Evolutionary conservation across 2,329 filamentous ascomycete species (phyloP), one percentile per base, ranked within the genome.

Genomic region (Aspergillus sp.): DNA sequence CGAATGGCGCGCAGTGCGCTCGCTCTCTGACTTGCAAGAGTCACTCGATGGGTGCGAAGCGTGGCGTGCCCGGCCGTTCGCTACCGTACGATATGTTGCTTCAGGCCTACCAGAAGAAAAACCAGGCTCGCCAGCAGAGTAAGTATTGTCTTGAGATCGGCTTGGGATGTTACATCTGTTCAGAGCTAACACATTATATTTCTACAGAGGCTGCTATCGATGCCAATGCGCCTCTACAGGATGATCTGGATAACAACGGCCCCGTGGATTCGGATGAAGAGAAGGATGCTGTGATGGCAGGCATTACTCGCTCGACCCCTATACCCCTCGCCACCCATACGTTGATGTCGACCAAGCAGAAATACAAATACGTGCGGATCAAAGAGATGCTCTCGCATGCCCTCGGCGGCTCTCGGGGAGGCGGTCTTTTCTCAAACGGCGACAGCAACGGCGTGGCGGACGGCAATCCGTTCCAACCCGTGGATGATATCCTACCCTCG

Each of bases 111-210:
- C 91, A 95, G 75, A 97, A 98, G 84, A 98, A 97, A 82, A 99
- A 99, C 70, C 95, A 98, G 76, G 95, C 95, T 22, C 96, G 96
- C 72, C 91, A 96, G 79, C 95, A 98, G 77, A 96, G 91, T 93
- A 82, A 78, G 89, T 84, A 49, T 50, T 42, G 36, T n/a, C 36
- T 31, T 20, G 49, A 16, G 2, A 49, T 32, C 46, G 16, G 6
- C 36, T 7, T 42, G 36, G 36, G 14, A 14, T 16, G 36, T 61
- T 61, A 18, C 9, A 54, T 12, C 11, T 47, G 22, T 12, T 24
- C 20, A 83, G 52, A 51, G 24, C 12, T 58, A 24, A 46, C 29
- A 29, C 9, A 12, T n/a, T 31, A 14, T 47, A 10, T 59, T 58
- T 56, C 49, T 73, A 69, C 73, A 95, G 91, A 97, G 80, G 93